Evolutionary conservation across 2,329 filamentous ascomycete species (phyloP), one percentile per base, ranked within the genome.

Genomic region (Colletotrichum cuscutae): DNA sequence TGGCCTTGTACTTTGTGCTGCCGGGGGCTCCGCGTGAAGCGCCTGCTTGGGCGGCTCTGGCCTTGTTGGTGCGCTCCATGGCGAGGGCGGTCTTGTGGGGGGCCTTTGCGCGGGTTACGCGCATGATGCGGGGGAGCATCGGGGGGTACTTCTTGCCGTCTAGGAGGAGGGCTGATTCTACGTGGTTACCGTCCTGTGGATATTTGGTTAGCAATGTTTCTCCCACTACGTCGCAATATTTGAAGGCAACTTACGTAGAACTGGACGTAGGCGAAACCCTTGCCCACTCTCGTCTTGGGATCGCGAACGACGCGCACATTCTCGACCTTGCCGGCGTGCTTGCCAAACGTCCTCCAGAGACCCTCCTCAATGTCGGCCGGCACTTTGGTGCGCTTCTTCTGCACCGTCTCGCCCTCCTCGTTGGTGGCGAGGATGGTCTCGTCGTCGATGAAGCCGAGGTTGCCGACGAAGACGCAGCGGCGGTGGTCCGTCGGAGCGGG

Each of bases 211-310:
- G 61, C 46, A 42, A 42, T 65, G 60, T 53, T 63, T 28, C 28
- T 46, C 15, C 32, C 6, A 19, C 42, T 67, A 54, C 61, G n/a
- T 15, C 37, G 7, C 15, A 56, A 5, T 8, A 22, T 59, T 22
- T 19, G 82, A 42, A 15, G 15, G 6, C 15, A 19, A 42, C 86
- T 84, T 78, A 91, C 90, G 79, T 92, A 90, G 83, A 99, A 99
- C 80, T 99, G 97, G 19, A 99, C 96, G 79, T 99, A 99, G 74
- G 97, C 97, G 80, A 99, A 95, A 5, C 97, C 97, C 81, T 99
- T 99, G 78, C 97, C 95, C 35, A 99, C 94, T 62, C 97, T 91
- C 8, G 97, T 99, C 76, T 93, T 93, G 75, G 94, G 88, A 79
- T 99, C 97, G 68, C 97, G 91, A 63, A 98, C 90, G 24, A 99